Percentiles rank a stretch among this genome's conserved stretches.
phyloP scores from a whole-genome alignment of 768 basidiomycete genomes.

The Tulasnella calospora region DNA sequence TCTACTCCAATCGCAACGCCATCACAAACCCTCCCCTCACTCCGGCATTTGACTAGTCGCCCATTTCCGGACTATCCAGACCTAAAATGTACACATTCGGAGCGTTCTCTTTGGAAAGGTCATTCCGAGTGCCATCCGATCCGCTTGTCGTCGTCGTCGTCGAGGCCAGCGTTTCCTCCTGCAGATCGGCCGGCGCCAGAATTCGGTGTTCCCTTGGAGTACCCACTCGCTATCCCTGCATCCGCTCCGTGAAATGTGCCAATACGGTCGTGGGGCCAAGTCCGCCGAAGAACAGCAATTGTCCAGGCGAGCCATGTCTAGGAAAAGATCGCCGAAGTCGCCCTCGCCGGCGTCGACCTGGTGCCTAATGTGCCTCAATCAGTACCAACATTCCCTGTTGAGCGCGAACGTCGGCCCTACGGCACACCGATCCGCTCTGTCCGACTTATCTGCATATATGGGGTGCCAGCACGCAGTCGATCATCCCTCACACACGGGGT shows the following conservation, averaged over 20 bases:
- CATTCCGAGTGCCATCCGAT: not conserved
- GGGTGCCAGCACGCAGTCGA: not conserved
- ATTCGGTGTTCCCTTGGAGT: not conserved
- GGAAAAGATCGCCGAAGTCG: not conserved
- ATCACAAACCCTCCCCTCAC: constrained; percentile 6
- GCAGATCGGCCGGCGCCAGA: not conserved
- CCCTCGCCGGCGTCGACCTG: not conserved
- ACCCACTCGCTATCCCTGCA: not conserved
- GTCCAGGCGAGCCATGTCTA: not conserved
- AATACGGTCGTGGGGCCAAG: not conserved
- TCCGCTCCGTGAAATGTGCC: not conserved
- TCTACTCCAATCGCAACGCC: constrained; percentile 9
- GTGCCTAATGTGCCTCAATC: not conserved
- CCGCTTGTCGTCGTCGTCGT: not conserved
- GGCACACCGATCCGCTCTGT: not conserved
- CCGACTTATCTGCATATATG: not conserved
- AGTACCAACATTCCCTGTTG: not conserved
- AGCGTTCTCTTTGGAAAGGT: not conserved
- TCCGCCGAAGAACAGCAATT: not conserved
- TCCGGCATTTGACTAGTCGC: constrained; percentile 6
- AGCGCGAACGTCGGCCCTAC: not conserved
- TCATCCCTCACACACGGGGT: not conserved
- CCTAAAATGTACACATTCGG: not conserved
- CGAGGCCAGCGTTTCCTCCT: not conserved
- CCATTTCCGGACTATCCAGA: not conserved